Percentiles rank a stretch among this genome's conserved stretches.
Evolutionary conservation across 352 stramenopile species (phyloP).

Genomic region (Aphanomyces stellatus): DNA sequence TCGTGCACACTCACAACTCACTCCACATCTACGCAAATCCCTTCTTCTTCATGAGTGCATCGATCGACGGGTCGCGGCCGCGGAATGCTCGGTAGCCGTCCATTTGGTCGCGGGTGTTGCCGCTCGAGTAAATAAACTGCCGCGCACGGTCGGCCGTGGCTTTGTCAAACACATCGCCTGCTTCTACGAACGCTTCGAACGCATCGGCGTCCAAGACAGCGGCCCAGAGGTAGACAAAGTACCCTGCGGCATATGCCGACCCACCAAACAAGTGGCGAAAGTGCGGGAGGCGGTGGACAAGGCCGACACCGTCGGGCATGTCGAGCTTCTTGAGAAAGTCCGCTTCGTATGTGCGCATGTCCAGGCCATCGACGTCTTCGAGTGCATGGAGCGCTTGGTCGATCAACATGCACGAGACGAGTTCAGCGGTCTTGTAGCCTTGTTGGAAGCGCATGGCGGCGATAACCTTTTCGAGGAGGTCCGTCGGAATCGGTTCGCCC

Average conservation of each 20-base stretch:
- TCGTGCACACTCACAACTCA: too few species aligned
- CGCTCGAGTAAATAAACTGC: slow-evolving; percentile 43
- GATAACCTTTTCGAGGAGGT: slow-evolving; percentile 62
- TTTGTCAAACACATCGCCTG: slow-evolving; percentile 39
- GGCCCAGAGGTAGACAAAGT: slow-evolving; percentile 89
- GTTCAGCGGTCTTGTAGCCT: slow-evolving; percentile 60
- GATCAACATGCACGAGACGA: slow-evolving; percentile 80
- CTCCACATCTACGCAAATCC: too few species aligned
- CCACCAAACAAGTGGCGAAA: slow-evolving; percentile 63
- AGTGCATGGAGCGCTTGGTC: slow-evolving; percentile 58
- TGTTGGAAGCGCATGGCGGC: slow-evolving; percentile 44
- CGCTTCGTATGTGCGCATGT: slow-evolving; percentile 22
- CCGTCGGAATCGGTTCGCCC: slow-evolving; percentile 57
- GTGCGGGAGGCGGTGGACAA: slow-evolving; percentile 82
- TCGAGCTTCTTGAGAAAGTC: slow-evolving; percentile 70
- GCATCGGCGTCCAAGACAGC: slow-evolving; percentile 81
- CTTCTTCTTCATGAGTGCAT: slow-evolving; percentile 54
- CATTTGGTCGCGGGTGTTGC: slow-evolving; percentile 43
- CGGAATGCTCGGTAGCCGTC: slow-evolving; percentile 43
- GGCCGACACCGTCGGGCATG: slow-evolving; percentile 56
- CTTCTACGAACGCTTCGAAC: slow-evolving; percentile 50
- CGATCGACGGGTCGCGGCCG: slow-evolving; percentile 47
- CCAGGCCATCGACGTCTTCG: slow-evolving; percentile 32
- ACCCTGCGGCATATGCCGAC: slow-evolving; percentile 75
- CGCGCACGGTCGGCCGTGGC: slow-evolving; percentile 29